Evolutionary conservation across 163 green algal species (phyloP), one percentile per base, ranked within the genome.

Genomic region (Chlamydomonas reinhardtii): DNA sequence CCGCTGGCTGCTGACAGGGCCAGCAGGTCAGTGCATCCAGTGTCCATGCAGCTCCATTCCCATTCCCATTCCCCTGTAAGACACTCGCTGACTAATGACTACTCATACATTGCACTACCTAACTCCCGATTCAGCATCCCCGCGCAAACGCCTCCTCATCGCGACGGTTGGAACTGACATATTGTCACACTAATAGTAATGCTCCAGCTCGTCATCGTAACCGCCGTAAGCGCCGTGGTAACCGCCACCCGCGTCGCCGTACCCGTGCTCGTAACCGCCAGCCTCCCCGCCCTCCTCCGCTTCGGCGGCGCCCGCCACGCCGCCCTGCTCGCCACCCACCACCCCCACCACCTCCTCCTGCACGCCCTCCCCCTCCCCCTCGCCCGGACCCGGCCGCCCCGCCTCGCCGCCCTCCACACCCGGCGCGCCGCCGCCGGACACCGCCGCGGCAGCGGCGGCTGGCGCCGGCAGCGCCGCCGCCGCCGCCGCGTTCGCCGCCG

Each of bases 181-280:
- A n/a, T n/a, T n/a, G n/a, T n/a, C n/a, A n/a, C n/a, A 39, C 71
- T 39, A 86, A 35, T 86, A 86, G 54, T 86, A 86, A 2, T 35
- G 35, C 14, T 86, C 80, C 27, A 69, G 79, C 37, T 86, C 80
- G 25, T 86, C 80, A 37, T 86, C 80, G 56, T 86, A 86, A 1
- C 56, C 74, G 32, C 74, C 74, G 73, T 79, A 79, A 32, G 9
- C 74, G 9, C 54, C 74, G 12, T 70, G 48, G 19, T 79, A 62
- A 12, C 27, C 52, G 16, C 43, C 73, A 9, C 14, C n/a, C n/a
- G n/a, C 52, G 20, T 79, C 43, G 24, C 29, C 48, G 59, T 76
- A 74, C 29, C 61, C 27, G 11, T 32, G 32, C 0, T 59, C 79
- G 79, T 85, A 85, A 4, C 25, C 52, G 34, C 29, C 77, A 0